These are phyloP conservation scores for Pythium scleroteichum DNA, from an alignment of 352 stramenopile genomes.

Conservation along the genomic window DNA sequence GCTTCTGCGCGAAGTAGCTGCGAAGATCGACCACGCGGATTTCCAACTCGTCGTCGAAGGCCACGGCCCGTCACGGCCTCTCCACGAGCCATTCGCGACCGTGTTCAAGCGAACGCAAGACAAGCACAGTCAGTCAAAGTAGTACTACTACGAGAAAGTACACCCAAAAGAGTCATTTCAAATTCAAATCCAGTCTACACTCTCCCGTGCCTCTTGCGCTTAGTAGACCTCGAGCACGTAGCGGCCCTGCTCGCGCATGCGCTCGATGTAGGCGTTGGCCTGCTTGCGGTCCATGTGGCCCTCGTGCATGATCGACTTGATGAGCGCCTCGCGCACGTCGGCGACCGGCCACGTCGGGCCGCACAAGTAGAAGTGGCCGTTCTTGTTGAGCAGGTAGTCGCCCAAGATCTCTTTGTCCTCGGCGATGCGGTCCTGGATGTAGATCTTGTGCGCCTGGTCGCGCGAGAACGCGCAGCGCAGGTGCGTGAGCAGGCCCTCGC, in stretches of 20 bases:
- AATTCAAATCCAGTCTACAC: slow-evolving; percentile 7
- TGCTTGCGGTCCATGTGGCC: slow-evolving; percentile 62
- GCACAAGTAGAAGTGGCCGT: slow-evolving; percentile 87
- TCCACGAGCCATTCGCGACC: slow-evolving; percentile 31
- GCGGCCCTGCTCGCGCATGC: slow-evolving; percentile 76
- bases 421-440: slow-evolving; percentile 88
- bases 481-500: slow-evolving; percentile 81
- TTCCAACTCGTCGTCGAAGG: slow-evolving; percentile 51
- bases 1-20: slow-evolving; percentile 38
- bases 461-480: slow-evolving; percentile 86
- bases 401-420: slow-evolving; percentile 78
- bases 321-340: slow-evolving; percentile 70
- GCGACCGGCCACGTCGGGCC: slow-evolving; percentile 81
- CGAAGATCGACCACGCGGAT: slow-evolving; percentile 43
- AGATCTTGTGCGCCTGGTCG: slow-evolving; percentile 89
- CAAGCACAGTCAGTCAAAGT: background rate
- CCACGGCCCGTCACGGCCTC: slow-evolving; percentile 44
- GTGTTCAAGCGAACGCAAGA: slow-evolving; percentile 3
- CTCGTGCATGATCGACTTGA: slow-evolving; percentile 53
- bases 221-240: slow-evolving; percentile 89
- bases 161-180: no score
- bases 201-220: background rate
- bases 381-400: slow-evolving; percentile 71
- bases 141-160: no score
- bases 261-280: slow-evolving; percentile 71